These are phyloP conservation scores for Farysia itapuensis DNA, from an alignment of 1,284 basidiomycete species.

Conservation along the genomic window DNA sequence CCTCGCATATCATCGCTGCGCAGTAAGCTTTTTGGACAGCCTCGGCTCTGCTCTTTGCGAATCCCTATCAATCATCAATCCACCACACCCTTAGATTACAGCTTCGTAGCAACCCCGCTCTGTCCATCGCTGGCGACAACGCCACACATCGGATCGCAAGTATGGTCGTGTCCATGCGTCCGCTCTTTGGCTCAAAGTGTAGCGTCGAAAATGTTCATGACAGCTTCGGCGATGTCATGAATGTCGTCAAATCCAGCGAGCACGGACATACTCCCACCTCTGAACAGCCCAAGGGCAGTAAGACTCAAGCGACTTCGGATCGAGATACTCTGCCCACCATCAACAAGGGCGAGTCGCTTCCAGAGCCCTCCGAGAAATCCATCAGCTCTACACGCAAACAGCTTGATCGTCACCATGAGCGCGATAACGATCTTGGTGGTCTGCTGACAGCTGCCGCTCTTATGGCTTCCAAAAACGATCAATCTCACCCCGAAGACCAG, in stretches of 20 bases:
- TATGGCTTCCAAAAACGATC: constrained; percentile 11
- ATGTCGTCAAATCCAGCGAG: constrained; percentile 22
- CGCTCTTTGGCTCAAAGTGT: constrained; percentile 19
- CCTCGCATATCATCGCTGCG: no score
- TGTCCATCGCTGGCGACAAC: no score
- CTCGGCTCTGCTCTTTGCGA: no score
- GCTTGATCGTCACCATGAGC: constrained; percentile 1
- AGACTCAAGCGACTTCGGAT: background rate
- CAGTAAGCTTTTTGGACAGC: no score
- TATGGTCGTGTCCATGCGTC: constrained; percentile 17
- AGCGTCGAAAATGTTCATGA: constrained; percentile 26
- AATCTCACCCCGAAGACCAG: constrained; percentile 12
- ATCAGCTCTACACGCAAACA: background rate
- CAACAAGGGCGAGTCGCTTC: background rate
- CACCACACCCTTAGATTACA: no score
- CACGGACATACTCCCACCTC: constrained; percentile 4
- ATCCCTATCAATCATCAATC: no score
- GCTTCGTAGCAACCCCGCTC: no score
- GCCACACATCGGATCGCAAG: no score
- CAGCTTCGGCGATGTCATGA: constrained; percentile 20
- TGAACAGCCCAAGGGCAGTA: background rate
- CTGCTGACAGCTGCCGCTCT: constrained; percentile 29
- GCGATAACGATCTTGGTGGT: constrained; percentile 4
- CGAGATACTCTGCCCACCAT: background rate
- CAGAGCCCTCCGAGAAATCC: background rate